phyloP scores from a whole-genome alignment of 768 basidiomycete species.

The Pulveroboletus sp. region DNA sequence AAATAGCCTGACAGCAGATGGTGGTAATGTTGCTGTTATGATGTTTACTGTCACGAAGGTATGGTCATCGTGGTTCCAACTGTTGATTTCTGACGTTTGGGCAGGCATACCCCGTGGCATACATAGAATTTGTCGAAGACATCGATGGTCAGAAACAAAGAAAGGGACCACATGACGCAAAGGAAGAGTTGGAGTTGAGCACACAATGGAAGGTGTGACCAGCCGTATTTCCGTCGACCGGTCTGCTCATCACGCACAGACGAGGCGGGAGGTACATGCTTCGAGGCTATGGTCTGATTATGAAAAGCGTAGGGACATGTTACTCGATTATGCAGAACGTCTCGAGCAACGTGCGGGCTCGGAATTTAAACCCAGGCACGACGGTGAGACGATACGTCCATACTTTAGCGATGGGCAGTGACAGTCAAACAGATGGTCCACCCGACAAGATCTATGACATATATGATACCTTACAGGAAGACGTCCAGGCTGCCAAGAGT shows the following conservation, averaged over 20 bases:
- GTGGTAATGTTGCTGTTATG: constrained; percentile 72
- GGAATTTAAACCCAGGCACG: constrained; percentile 38
- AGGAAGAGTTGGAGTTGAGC: constrained; percentile 58
- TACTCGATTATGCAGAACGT: constrained; percentile 61
- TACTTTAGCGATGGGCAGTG: neutral
- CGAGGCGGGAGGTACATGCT: constrained; percentile 53
- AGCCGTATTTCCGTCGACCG: neutral
- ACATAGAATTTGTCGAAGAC: constrained; percentile 60
- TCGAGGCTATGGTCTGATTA: constrained; percentile 53
- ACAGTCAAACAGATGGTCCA: constrained; percentile 18
- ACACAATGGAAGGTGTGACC: constrained; percentile 68
- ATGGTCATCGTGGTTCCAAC: neutral
- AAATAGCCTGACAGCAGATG: constrained; percentile 74
- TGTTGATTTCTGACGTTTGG: neutral
- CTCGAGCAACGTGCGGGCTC: constrained; percentile 54
- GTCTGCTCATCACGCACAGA: constrained; percentile 36
- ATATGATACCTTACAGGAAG: constrained; percentile 60
- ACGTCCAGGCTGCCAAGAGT: constrained; percentile 41
- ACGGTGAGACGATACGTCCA: constrained; percentile 32
- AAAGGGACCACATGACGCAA: constrained; percentile 64
- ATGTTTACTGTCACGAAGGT: constrained; percentile 73
- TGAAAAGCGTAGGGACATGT: constrained; percentile 49
- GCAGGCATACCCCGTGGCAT: constrained; percentile 73
- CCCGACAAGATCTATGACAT: constrained; percentile 51
- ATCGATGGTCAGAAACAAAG: constrained; percentile 44